phyloP scores from a whole-genome alignment of 2,329 filamentous ascomycete species.

The Aspergillus tubingensis region DNA sequence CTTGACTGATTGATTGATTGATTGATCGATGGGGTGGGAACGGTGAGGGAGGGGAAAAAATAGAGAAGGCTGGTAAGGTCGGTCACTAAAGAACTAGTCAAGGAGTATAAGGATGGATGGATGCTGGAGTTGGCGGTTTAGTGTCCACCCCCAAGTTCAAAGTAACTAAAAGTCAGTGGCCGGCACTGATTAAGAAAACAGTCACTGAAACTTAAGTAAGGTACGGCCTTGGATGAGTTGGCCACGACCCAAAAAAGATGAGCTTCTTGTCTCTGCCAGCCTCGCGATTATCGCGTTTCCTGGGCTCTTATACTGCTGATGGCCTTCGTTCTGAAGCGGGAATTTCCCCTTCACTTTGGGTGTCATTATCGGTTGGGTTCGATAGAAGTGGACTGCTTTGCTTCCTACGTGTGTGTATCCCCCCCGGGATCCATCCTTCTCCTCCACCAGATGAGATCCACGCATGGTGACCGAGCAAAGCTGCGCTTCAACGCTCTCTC shows the following conservation, averaged over 20 bases:
- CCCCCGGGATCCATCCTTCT: background rate
- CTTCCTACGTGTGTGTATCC: slow-evolving; percentile 4
- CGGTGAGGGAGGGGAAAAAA: slow-evolving; percentile 8
- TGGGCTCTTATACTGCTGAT: slow-evolving; percentile 1
- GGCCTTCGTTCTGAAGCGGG: background rate
- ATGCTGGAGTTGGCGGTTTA: background rate
- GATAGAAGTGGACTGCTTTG: slow-evolving; percentile 3
- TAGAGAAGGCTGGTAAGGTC: slow-evolving; percentile 27
- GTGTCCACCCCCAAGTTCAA: too few relatives aligned
- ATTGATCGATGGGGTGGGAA: background rate
- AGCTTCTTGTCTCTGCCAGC: background rate
- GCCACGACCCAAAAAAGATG: background rate
- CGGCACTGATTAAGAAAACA: background rate
- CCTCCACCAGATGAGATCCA: slow-evolving; percentile 3
- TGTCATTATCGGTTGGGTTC: slow-evolving; percentile 7
- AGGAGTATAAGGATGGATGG: background rate
- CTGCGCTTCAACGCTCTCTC: background rate
- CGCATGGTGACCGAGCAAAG: slow-evolving; percentile 4
- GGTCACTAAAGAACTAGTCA: background rate
- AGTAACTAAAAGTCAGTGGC: background rate
- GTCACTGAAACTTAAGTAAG: slow-evolving; percentile 3
- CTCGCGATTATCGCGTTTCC: background rate
- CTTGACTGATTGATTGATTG: background rate
- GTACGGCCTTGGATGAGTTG: slow-evolving; percentile 5
- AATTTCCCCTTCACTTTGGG: slow-evolving; percentile 1